Evolutionary conservation across 169 alveolate genomes (phyloP), one percentile per base, ranked within the genome.

Genomic region (Babesia sp.): DNA sequence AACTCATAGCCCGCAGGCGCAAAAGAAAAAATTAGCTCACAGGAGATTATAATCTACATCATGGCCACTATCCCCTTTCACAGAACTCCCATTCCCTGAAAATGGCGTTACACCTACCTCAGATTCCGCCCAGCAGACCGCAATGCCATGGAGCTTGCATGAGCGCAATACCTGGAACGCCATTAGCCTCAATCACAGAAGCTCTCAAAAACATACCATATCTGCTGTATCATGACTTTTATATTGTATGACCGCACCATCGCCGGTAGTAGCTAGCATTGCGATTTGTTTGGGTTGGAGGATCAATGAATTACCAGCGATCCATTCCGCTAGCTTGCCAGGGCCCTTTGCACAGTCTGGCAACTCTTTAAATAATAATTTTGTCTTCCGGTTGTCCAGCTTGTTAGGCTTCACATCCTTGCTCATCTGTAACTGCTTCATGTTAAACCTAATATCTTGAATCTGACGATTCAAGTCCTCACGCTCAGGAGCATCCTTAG

Each of bases 321-420:
- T 77, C 86, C 86, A 77, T 24, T 44, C 63, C 12, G 86, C 86
- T 67, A 77, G 72, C 53, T 77, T 77, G 41, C 86, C 86, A 16
- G 71, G 63, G 2, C 80, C 80, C 60, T 69, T 68, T 4, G 86
- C 81, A 55, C 81, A 34, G 20, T 68, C 86, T 22, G 86, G 86
- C 24, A 77, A 69, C n/a, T 50, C 55, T 28, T 29, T 55, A 3
- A 77, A 56, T 8, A 77, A 54, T 29, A 77, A 18, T 57, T 48
- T 63, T 12, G 72, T 77, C 26, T 66, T 60, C 29, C 83, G 45
- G 56, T 66, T 31, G 31, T 54, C 81, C 7, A 63, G 18, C 28
- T 51, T 60, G 41, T 46, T 77, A 26, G 68, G 51, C 58, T n/a
- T 14, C 0, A 5, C 53, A 0, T 9, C 28, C 33, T 34, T 28